Percentiles rank a stretch among this genome's conserved stretches.
Evolutionary conservation across 371 early-diverging fungal genomes (phyloP).

Genomic region (Apophysomyces elegans): DNA sequence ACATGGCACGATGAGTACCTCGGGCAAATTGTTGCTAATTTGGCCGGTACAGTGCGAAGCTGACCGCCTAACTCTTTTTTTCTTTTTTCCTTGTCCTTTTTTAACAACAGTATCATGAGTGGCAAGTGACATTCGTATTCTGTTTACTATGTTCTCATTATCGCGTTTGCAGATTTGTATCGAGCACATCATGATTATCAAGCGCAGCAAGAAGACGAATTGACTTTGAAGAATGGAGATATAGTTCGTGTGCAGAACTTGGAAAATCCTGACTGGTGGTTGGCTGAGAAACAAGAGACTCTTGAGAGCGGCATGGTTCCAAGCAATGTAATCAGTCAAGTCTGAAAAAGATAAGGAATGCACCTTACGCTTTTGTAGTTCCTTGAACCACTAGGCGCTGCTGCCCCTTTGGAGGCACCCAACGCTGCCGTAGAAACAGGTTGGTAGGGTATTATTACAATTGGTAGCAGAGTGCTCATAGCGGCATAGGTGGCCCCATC

Average conservation of each 20-base stretch:
- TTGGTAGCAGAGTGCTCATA: not conserved
- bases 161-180: not conserved
- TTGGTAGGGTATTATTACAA: not conserved
- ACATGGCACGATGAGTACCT: not conserved
- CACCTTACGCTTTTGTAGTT: not conserved
- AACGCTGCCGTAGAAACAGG: not conserved
- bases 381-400: not conserved
- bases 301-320: constrained; percentile 66
- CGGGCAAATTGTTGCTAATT: not conserved
- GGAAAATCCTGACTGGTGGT: constrained; percentile 65
- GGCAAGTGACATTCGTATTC: not conserved
- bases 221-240: constrained; percentile 61
- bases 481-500: constrained; percentile 16
- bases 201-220: constrained; percentile 60
- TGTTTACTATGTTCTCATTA: not conserved
- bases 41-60: not conserved
- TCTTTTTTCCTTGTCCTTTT: not conserved
- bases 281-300: constrained; percentile 48
- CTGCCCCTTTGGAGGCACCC: not conserved
- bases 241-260: constrained; percentile 49
- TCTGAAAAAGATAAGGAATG: not conserved
- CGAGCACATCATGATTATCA: constrained; percentile 44
- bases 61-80: not conserved
- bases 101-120: not conserved
- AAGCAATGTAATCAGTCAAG: constrained; percentile 48